Evolutionary conservation across 2,329 filamentous ascomycete genomes (phyloP), one percentile per base, ranked within the genome.

Genomic region (Fusarium hostae): DNA sequence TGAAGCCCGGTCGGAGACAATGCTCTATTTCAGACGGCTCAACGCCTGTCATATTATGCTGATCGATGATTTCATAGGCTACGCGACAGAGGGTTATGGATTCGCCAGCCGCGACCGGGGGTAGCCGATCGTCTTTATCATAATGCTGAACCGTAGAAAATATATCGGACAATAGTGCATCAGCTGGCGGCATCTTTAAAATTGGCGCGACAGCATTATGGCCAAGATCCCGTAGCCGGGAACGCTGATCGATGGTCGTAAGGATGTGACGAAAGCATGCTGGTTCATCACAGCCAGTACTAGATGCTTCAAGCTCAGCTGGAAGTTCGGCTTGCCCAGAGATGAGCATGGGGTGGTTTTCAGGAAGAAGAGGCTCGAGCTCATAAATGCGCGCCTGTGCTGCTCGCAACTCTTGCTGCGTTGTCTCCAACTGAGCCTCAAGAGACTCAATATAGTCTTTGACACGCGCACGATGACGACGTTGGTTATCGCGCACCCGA

Each of bases 401-500:
- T 6, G 18, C 20, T n/a, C 18, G 47, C 18, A 68, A 39, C 45
- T 68, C 55, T 26, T 41, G 22, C 30, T 52, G 59, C 8, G 47
- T 73, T 28, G 64, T 9, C 35, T 52, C 26, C 9, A 82, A 76
- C 10, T 69, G 63, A 9, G 39, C 41, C 52, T 79, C 78, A 1
- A 79, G 71, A 4, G 66, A 62, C 3, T 79, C 73, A 30, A 86
- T 80, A 40, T 81, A 79, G 40, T 80, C 78, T 50, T 81, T 83
- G 44, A 81, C 79, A 34, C 82, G 78, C 12, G 84, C 84, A 8
- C 85, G 83, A 70, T 87, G 85, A 28, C 85, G 82, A 41, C 85
- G 82, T 72, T 87, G 85, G 68, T 87, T 87, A 48, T 87, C 82
- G n/a, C 85, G 84, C 20, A 85, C 82, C 11, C 85, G 81, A 12